phyloP scores from a whole-genome alignment of 2,329 filamentous ascomycete genomes.

The Talaromyces sp. region DNA sequence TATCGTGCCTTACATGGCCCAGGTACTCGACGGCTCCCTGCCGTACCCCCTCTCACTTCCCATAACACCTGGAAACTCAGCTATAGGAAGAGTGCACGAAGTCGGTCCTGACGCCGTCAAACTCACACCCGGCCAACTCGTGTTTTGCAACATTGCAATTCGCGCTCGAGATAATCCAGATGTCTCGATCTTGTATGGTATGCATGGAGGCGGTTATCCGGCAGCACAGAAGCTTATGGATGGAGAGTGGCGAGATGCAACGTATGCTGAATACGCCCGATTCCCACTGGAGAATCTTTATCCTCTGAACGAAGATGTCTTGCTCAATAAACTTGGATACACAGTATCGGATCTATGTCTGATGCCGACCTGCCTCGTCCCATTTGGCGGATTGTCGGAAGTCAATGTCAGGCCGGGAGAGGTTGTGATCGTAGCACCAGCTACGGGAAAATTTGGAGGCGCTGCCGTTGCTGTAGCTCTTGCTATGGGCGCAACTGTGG shows the following conservation, averaged over 20 bases:
- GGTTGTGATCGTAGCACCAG: slow-evolving; percentile 51
- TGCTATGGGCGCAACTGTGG: slow-evolving; percentile 52
- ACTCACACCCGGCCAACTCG: slow-evolving; percentile 37
- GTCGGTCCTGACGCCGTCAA: slow-evolving; percentile 37
- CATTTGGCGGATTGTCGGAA: slow-evolving; percentile 46
- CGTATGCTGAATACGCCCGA: slow-evolving; percentile 36
- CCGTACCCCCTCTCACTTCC: slow-evolving; percentile 34
- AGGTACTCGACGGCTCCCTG: slow-evolving; percentile 42
- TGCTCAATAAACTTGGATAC: slow-evolving; percentile 41
- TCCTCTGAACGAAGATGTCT: slow-evolving; percentile 32
- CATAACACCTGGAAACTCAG: slow-evolving; percentile 32
- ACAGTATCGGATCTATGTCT: slow-evolving; percentile 41
- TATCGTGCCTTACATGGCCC: slow-evolving; percentile 39
- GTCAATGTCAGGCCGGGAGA: slow-evolving; percentile 48
- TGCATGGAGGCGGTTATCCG: slow-evolving; percentile 29
- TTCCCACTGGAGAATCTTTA: slow-evolving; percentile 40
- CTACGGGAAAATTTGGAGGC: slow-evolving; percentile 51
- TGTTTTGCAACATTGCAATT: slow-evolving; percentile 37
- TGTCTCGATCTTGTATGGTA: slow-evolving; percentile 25
- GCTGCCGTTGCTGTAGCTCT: slow-evolving; percentile 50
- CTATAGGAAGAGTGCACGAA: slow-evolving; percentile 37
- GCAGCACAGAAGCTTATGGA: slow-evolving; percentile 35
- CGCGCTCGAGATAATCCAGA: slow-evolving; percentile 37
- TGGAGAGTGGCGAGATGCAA: slow-evolving; percentile 38
- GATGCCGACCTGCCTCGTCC: slow-evolving; percentile 38